Base-by-base conservation (phyloP, 78 protist genomes). In the Dictyostelium firmibasis region DNA sequence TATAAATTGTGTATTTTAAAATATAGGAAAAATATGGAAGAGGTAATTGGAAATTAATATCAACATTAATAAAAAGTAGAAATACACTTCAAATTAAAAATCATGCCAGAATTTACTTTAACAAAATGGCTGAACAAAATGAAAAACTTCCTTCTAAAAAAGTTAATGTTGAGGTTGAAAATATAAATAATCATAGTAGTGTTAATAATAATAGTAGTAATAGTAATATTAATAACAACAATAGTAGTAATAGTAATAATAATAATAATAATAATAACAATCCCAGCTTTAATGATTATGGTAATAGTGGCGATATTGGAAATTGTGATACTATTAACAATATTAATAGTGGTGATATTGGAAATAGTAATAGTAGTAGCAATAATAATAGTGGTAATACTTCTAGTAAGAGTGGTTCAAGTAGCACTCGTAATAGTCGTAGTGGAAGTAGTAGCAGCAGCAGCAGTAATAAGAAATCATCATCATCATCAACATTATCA, bases 41-140 rank as follows among this genome's bases (percentile, higher is more conserved):
- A 62, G 75, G 93, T 0, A 88, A 79, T n/a, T 88, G 93, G 93
- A 88, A 38, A 16, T n/a, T 2, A 11, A 43, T 88, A 9, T 82
- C 93, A 23, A n/a, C 38, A 20, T 29, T 50, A 29, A 69, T 88
- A 9, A 57, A 88, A 79, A 67, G 81, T 18, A 78, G 93, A 44
- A 88, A 43, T 29, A 8, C 79, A 7, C 29, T 7, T 16, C 93
- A 88, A 43, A 85, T 81, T 10, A 77, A 79, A 50, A 88, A 88
- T 67, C 93, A 88, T 67, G 85, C 86, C 31, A 43, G 86, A 43
- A 64, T 62, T 64, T 81, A 29, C 69, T 79, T 79, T 79, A 69
- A 77, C 8, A 88, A 79, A 18, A 33, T 85, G 1, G 0, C 23
- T 4, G 25, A 72, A 36, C 6, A 78, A 43, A 38, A 44, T 35